Percentiles rank a stretch among this genome's conserved stretches.
Conservation (phyloP, 805 yeast species). For the Kluyveromyces nonfermentans region DNA sequence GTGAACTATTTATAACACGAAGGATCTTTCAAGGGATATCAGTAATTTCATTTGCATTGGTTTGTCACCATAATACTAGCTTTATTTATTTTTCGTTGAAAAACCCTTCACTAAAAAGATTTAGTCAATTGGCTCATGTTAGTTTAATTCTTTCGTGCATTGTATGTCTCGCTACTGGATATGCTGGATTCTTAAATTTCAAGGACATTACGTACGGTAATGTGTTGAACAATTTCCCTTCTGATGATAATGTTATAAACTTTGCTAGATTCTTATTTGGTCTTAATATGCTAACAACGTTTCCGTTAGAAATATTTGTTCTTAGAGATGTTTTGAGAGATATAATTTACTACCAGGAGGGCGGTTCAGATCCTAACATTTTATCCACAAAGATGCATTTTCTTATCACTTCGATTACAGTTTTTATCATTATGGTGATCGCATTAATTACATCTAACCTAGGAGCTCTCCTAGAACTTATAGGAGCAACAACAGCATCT, state of each 20-base stretch:
- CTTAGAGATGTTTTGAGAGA: constrained; percentile 80
- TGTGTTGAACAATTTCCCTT: constrained; percentile 76
- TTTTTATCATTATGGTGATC: constrained; percentile 61
- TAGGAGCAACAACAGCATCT: constrained; percentile 90
- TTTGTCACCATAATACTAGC: constrained; percentile 90
- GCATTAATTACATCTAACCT: constrained; percentile 76
- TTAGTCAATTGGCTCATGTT: constrained; percentile 69
- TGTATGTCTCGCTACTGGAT: constrained; percentile 69
- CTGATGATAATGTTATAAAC: constrained; percentile 64
- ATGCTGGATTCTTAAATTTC: constrained; percentile 68
- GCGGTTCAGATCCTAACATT: constrained; percentile 30
- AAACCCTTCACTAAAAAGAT: constrained; percentile 66
- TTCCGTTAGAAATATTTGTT: constrained; percentile 85
- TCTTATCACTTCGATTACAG: constrained; percentile 53
- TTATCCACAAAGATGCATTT: constrained; percentile 45
- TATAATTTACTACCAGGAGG: constrained; percentile 32
- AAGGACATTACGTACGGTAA: constrained; percentile 78
- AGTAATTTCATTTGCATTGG: constrained; percentile 92
- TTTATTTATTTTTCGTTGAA: constrained; percentile 79
- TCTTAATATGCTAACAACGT: constrained; percentile 83
- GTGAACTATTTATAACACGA: constrained; percentile 45
- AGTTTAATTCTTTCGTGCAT: constrained; percentile 75
- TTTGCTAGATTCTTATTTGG: constrained; percentile 89
- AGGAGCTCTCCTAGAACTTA: constrained; percentile 81
- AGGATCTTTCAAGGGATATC: constrained; percentile 81